These are phyloP conservation scores for Stachybotrys chartarum DNA, from an alignment of 2,329 filamentous ascomycete genomes.

Conservation along the genomic window DNA sequence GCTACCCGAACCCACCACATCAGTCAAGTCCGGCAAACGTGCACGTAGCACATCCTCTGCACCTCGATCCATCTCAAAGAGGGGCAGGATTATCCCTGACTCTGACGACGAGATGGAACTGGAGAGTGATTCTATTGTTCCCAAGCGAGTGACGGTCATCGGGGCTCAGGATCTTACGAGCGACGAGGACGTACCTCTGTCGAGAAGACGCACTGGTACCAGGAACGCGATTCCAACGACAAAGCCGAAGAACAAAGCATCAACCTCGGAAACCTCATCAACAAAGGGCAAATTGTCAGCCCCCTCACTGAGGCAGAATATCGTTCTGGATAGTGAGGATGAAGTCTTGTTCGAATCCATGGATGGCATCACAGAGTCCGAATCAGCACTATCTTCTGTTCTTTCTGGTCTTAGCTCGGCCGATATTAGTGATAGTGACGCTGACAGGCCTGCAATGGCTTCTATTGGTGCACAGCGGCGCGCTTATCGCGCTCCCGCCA, in stretches of 20 bases:
- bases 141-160: neutral
- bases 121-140: slow-evolving; percentile 9
- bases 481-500: slow-evolving; percentile 20
- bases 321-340: neutral
- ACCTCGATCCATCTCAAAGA: slow-evolving; percentile 15
- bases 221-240: neutral
- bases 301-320: neutral
- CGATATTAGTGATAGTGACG: neutral
- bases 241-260: neutral
- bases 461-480: slow-evolving; percentile 21
- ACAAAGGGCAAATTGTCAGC: neutral
- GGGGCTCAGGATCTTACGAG: slow-evolving; percentile 8
- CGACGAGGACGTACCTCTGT: neutral
- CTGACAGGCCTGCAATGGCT: neutral
- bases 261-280: neutral
- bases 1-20: neutral
- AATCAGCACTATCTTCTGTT: neutral
- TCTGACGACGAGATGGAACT: slow-evolving; percentile 24
- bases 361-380: neutral
- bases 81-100: slow-evolving; percentile 17
- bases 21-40: slow-evolving; percentile 1
- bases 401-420: neutral
- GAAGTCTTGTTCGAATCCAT: neutral
- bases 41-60: slow-evolving; percentile 4
- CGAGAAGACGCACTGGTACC: neutral